These are phyloP conservation scores for Pholiota molesta DNA, from an alignment of 768 basidiomycete species.

Conservation along the genomic window DNA sequence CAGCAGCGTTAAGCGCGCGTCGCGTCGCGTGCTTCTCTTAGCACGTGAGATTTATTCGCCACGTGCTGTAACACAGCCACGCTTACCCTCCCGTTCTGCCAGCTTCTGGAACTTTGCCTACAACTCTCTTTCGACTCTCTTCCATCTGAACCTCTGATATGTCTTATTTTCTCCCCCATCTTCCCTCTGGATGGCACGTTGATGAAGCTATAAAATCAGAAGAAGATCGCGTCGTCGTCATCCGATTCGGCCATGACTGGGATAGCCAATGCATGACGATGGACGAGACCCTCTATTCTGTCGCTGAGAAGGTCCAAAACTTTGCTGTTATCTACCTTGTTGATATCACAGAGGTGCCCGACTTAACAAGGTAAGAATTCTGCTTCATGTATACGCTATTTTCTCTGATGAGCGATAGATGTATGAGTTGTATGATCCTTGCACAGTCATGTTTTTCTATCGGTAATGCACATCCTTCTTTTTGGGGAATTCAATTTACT, in stretches of 20 bases:
- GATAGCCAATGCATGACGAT: slow-evolving; percentile 97
- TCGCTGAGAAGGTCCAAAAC: slow-evolving; percentile 97
- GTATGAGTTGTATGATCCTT: slow-evolving; percentile 98
- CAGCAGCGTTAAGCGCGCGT: too few species aligned
- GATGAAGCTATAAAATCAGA: slow-evolving; percentile 99
- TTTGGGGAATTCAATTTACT: slow-evolving; percentile 8
- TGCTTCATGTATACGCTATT: neutral
- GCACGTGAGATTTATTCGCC: neutral
- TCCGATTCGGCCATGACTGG: slow-evolving; percentile 95
- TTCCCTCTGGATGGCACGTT: slow-evolving; percentile 96
- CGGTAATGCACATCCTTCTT: slow-evolving; percentile 54
- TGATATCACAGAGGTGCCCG: slow-evolving; percentile 96
- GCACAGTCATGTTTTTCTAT: slow-evolving; percentile 99
- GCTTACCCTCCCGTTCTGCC: neutral
- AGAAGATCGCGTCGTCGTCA: slow-evolving; percentile 92
- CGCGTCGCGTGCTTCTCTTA: neutral
- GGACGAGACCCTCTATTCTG: slow-evolving; percentile 94
- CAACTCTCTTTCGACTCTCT: neutral
- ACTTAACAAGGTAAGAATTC: slow-evolving; percentile 88
- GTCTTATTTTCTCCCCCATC: slow-evolving; percentile 90
- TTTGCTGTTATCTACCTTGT: slow-evolving; percentile 96
- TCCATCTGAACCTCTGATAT: slow-evolving; percentile 38
- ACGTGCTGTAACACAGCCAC: slow-evolving; percentile 14
- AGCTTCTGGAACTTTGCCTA: neutral
- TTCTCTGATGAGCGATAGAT: slow-evolving; percentile 54